Conservation (phyloP, 2,329 filamentous ascomycete species). For the Biscogniauxia sp. region DNA sequence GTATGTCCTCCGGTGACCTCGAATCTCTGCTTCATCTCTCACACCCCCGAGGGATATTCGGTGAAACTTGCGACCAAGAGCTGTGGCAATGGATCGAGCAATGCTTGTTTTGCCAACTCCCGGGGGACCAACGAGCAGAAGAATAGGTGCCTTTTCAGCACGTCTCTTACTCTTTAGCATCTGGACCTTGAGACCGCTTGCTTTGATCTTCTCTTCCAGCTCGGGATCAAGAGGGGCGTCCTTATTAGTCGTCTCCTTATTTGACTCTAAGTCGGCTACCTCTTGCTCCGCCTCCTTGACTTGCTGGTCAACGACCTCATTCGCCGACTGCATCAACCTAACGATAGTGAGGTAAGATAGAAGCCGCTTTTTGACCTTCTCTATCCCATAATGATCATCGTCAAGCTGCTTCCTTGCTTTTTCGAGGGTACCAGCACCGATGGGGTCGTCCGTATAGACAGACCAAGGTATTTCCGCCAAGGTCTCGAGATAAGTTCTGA, state of each 20-base stretch:
- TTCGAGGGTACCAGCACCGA: conserved; percentile 75
- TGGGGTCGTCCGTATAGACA: conserved; percentile 76
- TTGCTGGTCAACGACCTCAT: conserved; percentile 76
- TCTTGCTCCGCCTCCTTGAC: conserved; percentile 67
- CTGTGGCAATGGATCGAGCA: conserved; percentile 87
- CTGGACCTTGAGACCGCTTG: conserved; percentile 63
- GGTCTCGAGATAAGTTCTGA: conserved; percentile 90
- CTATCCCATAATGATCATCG: conserved; percentile 92
- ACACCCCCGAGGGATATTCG: conserved; percentile 95
- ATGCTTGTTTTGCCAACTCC: conserved; percentile 96
- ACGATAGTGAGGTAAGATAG: conserved; percentile 96
- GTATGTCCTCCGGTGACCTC: conserved; percentile 91
- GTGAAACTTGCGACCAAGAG: conserved; percentile 92
- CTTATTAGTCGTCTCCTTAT: conserved; percentile 35
- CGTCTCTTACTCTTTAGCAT: conserved; percentile 78
- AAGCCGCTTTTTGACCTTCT: conserved; percentile 95
- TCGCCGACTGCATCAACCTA: conserved; percentile 88
- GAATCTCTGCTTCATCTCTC: conserved; percentile 93
- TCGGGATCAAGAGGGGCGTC: conserved; percentile 35
- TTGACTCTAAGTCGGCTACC: conserved; percentile 42
- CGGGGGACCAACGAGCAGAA: conserved; percentile 88
- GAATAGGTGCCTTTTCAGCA: conserved; percentile 92
- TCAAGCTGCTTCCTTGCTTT: conserved; percentile 87
- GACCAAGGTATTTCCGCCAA: conserved; percentile 93
- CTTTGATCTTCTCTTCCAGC: conserved; percentile 38